A percentile compares a stretch with the other conserved stretches of the same genome.
These are phyloP conservation scores for Fusarium longipes DNA, from an alignment of 2,329 filamentous ascomycete species.

Conservation along the genomic window DNA sequence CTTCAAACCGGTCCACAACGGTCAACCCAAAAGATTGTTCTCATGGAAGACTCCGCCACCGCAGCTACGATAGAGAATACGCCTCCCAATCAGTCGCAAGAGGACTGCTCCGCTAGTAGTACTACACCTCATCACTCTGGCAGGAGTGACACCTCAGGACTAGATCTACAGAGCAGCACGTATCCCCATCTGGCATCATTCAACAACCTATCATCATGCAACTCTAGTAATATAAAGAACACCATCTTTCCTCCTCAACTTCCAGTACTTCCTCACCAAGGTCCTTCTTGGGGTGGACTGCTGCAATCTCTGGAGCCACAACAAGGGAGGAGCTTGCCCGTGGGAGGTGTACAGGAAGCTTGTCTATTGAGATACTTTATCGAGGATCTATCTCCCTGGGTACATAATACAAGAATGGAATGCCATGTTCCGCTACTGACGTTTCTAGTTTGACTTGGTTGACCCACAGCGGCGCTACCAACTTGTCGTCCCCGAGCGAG, in stretches of 20 bases:
- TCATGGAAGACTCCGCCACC: neutral
- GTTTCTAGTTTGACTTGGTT: conserved; percentile 26
- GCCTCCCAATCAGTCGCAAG: no score
- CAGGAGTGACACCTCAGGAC: no score
- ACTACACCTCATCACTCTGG: no score
- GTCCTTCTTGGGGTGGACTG: conserved; percentile 21
- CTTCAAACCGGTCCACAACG: conserved; percentile 31
- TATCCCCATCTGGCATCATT: neutral
- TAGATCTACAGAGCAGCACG: neutral
- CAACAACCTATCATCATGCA: neutral
- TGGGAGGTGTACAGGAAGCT: conserved; percentile 29
- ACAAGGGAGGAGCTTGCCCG: neutral
- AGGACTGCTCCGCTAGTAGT: no score
- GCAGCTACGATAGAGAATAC: accelerated
- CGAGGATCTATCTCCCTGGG: conserved; percentile 34
- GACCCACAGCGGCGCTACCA: conserved; percentile 28
- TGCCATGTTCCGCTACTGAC: accelerated
- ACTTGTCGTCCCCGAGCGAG: conserved; percentile 30
- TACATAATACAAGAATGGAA: accelerated
- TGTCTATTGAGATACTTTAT: conserved; percentile 39
- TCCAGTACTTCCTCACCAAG: conserved; percentile 14
- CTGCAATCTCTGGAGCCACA: conserved; percentile 10
- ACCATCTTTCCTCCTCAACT: neutral
- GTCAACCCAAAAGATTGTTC: conserved; percentile 10
- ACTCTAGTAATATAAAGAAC: neutral